Evolutionary conservation across 2,329 filamentous ascomycete species (phyloP).

Genomic region (Fusarium buharicum): DNA sequence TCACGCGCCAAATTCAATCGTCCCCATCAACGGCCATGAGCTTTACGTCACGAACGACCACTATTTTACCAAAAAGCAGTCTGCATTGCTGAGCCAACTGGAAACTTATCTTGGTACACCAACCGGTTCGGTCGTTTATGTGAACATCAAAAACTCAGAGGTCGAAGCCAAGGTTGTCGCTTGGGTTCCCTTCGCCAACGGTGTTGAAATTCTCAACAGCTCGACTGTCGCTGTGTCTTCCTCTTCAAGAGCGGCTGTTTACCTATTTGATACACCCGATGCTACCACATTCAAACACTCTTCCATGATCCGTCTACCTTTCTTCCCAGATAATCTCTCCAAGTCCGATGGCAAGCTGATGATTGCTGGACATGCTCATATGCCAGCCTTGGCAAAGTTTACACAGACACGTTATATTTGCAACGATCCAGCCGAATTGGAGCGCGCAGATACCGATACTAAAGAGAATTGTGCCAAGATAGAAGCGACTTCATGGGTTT

Average conservation of each 20-base stretch:
- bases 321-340: conserved; percentile 55
- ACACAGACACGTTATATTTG: conserved; percentile 50
- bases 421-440: conserved; percentile 45
- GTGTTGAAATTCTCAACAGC: conserved; percentile 53
- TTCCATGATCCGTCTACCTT: conserved; percentile 45
- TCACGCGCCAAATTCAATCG: conserved; percentile 54
- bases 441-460: conserved; percentile 21
- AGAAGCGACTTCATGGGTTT: conserved; percentile 45
- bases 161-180: conserved; percentile 45
- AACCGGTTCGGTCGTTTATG: conserved; percentile 51
- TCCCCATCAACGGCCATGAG: conserved; percentile 49
- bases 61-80: conserved; percentile 45
- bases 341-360: conserved; percentile 47
- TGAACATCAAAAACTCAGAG: conserved; percentile 37
- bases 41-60: conserved; percentile 57
- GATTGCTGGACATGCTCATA: conserved; percentile 55
- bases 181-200: conserved; percentile 55
- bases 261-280: conserved; percentile 16
- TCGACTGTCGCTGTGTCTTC: conserved; percentile 54
- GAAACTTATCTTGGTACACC: conserved; percentile 52
- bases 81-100: conserved; percentile 41
- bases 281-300: conserved; percentile 4
- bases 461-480: conserved; percentile 4
- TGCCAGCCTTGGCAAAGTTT: conserved; percentile 48
- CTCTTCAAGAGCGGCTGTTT: conserved; percentile 38